Percentiles rank a stretch among this genome's conserved stretches.
These are phyloP conservation scores for Piromyces finnis DNA, from an alignment of 192 early-diverging fungal species.

Conservation along the genomic window DNA sequence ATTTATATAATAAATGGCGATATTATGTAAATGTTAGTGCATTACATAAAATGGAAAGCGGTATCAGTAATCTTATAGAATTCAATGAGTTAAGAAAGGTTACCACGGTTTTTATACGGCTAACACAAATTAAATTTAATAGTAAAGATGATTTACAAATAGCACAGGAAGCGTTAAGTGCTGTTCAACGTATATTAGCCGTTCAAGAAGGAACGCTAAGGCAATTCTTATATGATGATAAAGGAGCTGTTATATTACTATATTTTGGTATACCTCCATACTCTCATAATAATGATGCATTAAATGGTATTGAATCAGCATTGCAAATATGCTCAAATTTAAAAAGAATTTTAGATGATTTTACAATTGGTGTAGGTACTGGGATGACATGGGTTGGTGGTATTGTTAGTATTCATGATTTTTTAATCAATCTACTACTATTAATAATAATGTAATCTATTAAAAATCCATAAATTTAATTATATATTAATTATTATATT, in stretches of 20 bases:
- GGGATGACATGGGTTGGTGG: constrained; percentile 30
- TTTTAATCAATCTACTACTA: too few relatives aligned
- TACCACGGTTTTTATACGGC: constrained; percentile 25
- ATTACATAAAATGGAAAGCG: neutral
- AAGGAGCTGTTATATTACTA: constrained; percentile 21
- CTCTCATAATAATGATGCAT: constrained; percentile 31
- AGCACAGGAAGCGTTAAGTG: constrained; percentile 18
- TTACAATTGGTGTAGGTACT: constrained; percentile 30
- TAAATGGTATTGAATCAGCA: constrained; percentile 16
- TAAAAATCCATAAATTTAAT: too few relatives aligned
- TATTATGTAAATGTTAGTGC: neutral
- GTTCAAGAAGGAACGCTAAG: constrained; percentile 19
- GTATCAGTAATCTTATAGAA: constrained; percentile 13
- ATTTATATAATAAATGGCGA: neutral
- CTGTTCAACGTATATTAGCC: constrained; percentile 16
- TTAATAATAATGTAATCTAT: too few relatives aligned
- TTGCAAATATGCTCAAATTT: constrained; percentile 19
- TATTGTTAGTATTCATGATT: constrained; percentile 7
- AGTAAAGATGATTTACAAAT: constrained; percentile 8
- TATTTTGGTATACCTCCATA: constrained; percentile 33
- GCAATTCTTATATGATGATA: constrained; percentile 34
- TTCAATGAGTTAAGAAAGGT: constrained; percentile 24
- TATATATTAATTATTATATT: too few relatives aligned
- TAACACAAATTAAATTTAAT: constrained; percentile 13
- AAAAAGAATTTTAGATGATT: constrained; percentile 19